These are phyloP conservation scores for Schwanniomyces etchellsii DNA, from an alignment of 1,139 yeast genomes.

Conservation along the genomic window DNA sequence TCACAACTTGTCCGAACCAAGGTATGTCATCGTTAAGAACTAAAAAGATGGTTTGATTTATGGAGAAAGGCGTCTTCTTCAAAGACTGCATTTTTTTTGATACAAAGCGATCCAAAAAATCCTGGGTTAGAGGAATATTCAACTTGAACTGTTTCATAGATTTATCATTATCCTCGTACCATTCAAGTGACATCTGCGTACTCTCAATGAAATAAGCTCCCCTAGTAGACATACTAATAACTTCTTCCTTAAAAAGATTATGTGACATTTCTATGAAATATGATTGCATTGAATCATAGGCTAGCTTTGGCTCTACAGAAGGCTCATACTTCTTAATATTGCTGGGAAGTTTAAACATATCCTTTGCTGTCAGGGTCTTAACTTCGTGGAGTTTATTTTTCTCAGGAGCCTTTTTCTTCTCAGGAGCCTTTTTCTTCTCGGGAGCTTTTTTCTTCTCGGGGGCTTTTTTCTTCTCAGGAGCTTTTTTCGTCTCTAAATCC, in stretches of 20 bases:
- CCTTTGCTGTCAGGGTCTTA: too few relatives aligned
- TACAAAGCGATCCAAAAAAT: slow-evolving; percentile 36
- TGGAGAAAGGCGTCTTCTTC: slow-evolving; percentile 43
- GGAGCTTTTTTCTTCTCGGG: too few relatives aligned
- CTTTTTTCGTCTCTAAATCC: too few relatives aligned
- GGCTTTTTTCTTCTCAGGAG: too few relatives aligned
- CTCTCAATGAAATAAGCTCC: slow-evolving; percentile 30
- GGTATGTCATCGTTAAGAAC: slow-evolving; percentile 33
- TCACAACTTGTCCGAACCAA: slow-evolving; percentile 43
- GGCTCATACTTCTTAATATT: slow-evolving; percentile 24
- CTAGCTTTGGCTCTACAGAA: slow-evolving; percentile 33
- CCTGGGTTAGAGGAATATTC: slow-evolving; percentile 31
- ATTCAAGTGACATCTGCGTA: slow-evolving; percentile 38
- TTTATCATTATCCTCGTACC: slow-evolving; percentile 47
- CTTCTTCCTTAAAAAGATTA: slow-evolving; percentile 59
- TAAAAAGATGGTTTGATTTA: slow-evolving; percentile 43
- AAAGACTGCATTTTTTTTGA: slow-evolving; percentile 34
- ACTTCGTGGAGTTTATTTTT: too few relatives aligned
- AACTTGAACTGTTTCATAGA: slow-evolving; percentile 35
- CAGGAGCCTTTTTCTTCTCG: too few relatives aligned
- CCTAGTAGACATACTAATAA: slow-evolving; percentile 36
- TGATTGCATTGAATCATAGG: slow-evolving; percentile 43
- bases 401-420: too few relatives aligned
- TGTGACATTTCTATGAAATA: slow-evolving; percentile 57
- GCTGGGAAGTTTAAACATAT: slow-evolving; percentile 16